These are phyloP conservation scores for Penicillium angulare DNA, from an alignment of 495 filamentous ascomycete species.

Conservation along the genomic window DNA sequence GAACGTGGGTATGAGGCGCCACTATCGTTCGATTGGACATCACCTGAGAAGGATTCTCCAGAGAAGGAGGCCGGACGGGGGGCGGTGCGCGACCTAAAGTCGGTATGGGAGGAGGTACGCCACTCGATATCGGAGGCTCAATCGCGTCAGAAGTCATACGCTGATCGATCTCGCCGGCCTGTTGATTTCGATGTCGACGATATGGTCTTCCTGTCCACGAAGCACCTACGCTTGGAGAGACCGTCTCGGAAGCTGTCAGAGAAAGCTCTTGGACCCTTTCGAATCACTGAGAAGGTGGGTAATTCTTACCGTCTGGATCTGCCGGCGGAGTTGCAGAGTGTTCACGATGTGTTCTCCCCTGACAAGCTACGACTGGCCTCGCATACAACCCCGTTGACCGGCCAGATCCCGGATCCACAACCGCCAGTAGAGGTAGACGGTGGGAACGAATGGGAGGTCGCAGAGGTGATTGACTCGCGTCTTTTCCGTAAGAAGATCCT, in stretches of 20 bases:
- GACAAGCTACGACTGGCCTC: too few relatives aligned
- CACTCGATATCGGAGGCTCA: too few relatives aligned
- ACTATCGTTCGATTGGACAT: background rate
- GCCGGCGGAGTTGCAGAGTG: conserved; percentile 1
- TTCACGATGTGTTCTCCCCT: conserved; percentile 7
- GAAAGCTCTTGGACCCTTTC: conserved; percentile 5
- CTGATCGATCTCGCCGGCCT: background rate
- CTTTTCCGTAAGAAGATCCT: too few relatives aligned
- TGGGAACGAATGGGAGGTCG: too few relatives aligned
- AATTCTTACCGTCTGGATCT: conserved; percentile 9
- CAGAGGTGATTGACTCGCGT: too few relatives aligned
- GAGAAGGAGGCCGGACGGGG: too few relatives aligned
- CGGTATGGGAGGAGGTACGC: too few relatives aligned
- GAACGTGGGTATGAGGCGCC: conserved; percentile 12
- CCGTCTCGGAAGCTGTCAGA: conserved; percentile 8
- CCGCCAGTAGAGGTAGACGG: too few relatives aligned
- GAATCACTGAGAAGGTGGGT: conserved; percentile 10
- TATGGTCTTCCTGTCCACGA: conserved; percentile 2
- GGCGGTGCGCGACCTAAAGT: too few relatives aligned
- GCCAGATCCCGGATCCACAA: too few relatives aligned
- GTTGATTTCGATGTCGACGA: background rate
- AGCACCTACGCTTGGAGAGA: conserved; percentile 7
- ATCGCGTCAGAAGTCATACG: background rate
- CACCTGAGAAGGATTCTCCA: background rate
- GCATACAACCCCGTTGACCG: too few relatives aligned